phyloP scores from a whole-genome alignment of 2,329 filamentous ascomycete species.

The Pyrenophora seminiperda region DNA sequence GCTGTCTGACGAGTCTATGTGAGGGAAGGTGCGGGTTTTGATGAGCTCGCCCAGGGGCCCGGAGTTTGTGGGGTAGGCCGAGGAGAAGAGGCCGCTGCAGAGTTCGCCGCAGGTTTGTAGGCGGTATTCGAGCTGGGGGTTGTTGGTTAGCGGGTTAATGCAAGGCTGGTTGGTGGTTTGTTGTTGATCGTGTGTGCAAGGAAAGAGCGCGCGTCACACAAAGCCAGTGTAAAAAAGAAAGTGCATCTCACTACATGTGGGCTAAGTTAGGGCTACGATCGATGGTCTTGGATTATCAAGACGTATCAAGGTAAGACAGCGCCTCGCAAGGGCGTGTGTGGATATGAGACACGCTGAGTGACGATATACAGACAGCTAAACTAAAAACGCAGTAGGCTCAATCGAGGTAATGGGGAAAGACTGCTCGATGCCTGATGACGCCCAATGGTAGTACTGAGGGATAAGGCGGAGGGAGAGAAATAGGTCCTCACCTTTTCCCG shows the following conservation, averaged over 20 bases:
- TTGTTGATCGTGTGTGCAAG: not conserved
- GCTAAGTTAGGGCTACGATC: no score
- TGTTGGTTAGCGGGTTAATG: slow-evolving; percentile 15
- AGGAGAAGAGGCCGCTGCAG: slow-evolving; percentile 79
- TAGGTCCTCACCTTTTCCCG: slow-evolving; percentile 63
- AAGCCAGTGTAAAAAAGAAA: slow-evolving; percentile 4
- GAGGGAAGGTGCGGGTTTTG: slow-evolving; percentile 60
- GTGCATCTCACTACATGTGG: not conserved
- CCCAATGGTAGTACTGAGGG: slow-evolving; percentile 20
- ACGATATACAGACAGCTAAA: not conserved
- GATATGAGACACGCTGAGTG: slow-evolving; percentile 1
- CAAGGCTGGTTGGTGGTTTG: not conserved
- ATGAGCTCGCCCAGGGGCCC: slow-evolving; percentile 53
- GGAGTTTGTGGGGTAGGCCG: slow-evolving; percentile 60
- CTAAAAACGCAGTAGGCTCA: not conserved
- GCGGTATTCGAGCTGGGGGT: slow-evolving; percentile 72
- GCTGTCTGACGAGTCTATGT: slow-evolving; percentile 65
- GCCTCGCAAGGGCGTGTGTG: not conserved
- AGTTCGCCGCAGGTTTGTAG: slow-evolving; percentile 76
- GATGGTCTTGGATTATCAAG: no score
- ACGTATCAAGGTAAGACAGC: not conserved
- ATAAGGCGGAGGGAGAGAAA: not conserved
- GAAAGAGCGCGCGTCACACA: slow-evolving; percentile 8
- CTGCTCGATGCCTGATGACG: slow-evolving; percentile 16
- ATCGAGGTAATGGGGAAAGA: slow-evolving; percentile 14